Evolutionary conservation across 1,284 basidiomycete genomes (phyloP).

Genomic region (Boletus mariae): DNA sequence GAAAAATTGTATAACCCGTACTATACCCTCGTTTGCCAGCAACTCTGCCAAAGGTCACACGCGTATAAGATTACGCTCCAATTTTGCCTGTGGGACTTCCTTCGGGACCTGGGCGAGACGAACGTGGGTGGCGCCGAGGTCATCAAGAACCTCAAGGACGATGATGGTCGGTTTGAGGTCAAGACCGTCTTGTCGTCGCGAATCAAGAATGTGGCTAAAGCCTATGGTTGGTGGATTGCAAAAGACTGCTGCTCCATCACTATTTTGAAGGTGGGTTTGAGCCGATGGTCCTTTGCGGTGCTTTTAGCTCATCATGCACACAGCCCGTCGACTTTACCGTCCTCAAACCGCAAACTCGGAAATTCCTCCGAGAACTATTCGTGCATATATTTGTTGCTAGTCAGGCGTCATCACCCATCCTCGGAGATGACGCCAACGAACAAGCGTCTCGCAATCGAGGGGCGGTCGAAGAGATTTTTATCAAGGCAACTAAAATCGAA

Average conservation of each 20-base stretch:
- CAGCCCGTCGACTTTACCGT: slow-evolving; percentile 84
- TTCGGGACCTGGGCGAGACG: slow-evolving; percentile 86
- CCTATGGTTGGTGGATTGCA: slow-evolving; percentile 83
- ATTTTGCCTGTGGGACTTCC: slow-evolving; percentile 96
- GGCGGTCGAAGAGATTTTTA: slow-evolving; percentile 69
- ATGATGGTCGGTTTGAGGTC: slow-evolving; percentile 43
- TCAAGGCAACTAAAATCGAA: slow-evolving; percentile 60
- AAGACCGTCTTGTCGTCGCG: slow-evolving; percentile 60
- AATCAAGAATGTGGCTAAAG: slow-evolving; percentile 64
- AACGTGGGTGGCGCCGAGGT: slow-evolving; percentile 79
- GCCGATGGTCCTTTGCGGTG: neutral
- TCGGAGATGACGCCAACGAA: slow-evolving; percentile 39
- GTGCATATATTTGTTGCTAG: slow-evolving; percentile 65
- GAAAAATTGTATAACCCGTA: slow-evolving; percentile 95
- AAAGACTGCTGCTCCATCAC: slow-evolving; percentile 69
- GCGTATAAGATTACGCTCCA: slow-evolving; percentile 91
- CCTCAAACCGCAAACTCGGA: slow-evolving; percentile 58
- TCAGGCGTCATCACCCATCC: slow-evolving; percentile 66
- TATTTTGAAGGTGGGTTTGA: slow-evolving; percentile 71
- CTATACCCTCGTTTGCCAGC: slow-evolving; percentile 84
- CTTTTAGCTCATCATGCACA: neutral
- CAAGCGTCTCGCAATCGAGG: slow-evolving; percentile 49
- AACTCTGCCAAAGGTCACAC: slow-evolving; percentile 70
- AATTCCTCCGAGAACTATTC: slow-evolving; percentile 71
- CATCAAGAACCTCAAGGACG: slow-evolving; percentile 59